Conservation (phyloP, 306 rosid genomes). For the Quercus ilex region DNA sequence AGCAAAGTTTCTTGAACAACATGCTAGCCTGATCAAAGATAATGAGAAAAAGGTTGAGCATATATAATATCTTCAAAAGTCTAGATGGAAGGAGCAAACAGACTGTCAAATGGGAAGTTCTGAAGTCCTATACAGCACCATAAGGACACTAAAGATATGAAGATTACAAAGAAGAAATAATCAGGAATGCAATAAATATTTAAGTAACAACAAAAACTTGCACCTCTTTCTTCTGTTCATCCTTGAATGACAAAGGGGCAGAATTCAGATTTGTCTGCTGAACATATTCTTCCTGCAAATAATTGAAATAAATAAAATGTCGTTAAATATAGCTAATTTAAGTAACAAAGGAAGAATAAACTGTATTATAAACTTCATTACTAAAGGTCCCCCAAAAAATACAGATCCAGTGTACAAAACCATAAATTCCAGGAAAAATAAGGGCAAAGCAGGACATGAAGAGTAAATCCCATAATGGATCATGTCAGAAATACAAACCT, state of each 20-base stretch:
- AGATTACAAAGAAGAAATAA: constrained; percentile 1
- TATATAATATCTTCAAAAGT: not conserved
- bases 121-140: constrained; percentile 3
- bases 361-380: not conserved
- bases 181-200: not conserved
- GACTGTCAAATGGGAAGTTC: not conserved
- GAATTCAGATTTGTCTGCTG: constrained; percentile 55
- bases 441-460: not conserved
- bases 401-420: not conserved
- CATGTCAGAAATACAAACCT: constrained; percentile 55
- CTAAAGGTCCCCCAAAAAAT: not conserved
- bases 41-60: constrained; percentile 22
- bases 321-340: not conserved
- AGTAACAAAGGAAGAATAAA: not conserved
- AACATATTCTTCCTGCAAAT: constrained; percentile 79
- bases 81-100: not conserved
- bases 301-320: not conserved
- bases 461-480: constrained; percentile 14
- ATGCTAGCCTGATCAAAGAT: constrained; percentile 62
- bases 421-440: not conserved
- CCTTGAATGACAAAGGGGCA: constrained; percentile 64
- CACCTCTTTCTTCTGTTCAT: constrained; percentile 81
- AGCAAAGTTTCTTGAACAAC: constrained; percentile 71
- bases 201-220: constrained; percentile 11
- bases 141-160: constrained; percentile 6